Conservation (phyloP, 257 asterid genomes). For the Prunella vulgaris region DNA sequence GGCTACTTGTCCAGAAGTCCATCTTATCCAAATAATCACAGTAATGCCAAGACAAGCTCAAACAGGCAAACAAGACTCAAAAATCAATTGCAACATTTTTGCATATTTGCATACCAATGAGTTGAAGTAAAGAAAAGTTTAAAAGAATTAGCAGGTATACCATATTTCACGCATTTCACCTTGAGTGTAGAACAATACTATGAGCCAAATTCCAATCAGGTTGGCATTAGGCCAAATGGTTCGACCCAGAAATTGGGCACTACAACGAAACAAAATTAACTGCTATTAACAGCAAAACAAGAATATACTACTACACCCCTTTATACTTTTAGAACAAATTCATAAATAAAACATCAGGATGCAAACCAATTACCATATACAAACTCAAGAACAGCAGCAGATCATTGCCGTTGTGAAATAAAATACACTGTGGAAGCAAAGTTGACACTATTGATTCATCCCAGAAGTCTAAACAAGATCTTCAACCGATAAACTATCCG, state of each 20-base stretch:
- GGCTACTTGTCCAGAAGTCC: background rate
- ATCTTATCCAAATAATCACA: background rate
- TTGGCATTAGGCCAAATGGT: background rate
- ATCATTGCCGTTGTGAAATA: background rate
- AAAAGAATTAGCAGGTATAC: no score
- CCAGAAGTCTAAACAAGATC: constrained; percentile 13
- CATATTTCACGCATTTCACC: no score
- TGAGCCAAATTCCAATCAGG: background rate
- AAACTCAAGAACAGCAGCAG: background rate
- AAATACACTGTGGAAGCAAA: constrained; percentile 6
- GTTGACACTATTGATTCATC: background rate
- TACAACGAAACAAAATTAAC: background rate
- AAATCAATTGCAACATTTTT: background rate
- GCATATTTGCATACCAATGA: background rate
- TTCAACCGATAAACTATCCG: background rate
- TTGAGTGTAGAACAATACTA: background rate
- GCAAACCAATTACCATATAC: constrained; percentile 1
- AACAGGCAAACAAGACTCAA: background rate
- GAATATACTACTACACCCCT: background rate
- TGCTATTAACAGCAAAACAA: constrained; percentile 9
- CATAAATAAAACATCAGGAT: background rate
- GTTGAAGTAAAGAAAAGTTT: background rate
- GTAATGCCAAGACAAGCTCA: constrained; percentile 2
- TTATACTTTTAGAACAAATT: background rate
- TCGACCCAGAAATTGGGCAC: background rate